Base-by-base conservation (phyloP, 2,329 filamentous ascomycete genomes). In the Sarocladium brachiariae region DNA sequence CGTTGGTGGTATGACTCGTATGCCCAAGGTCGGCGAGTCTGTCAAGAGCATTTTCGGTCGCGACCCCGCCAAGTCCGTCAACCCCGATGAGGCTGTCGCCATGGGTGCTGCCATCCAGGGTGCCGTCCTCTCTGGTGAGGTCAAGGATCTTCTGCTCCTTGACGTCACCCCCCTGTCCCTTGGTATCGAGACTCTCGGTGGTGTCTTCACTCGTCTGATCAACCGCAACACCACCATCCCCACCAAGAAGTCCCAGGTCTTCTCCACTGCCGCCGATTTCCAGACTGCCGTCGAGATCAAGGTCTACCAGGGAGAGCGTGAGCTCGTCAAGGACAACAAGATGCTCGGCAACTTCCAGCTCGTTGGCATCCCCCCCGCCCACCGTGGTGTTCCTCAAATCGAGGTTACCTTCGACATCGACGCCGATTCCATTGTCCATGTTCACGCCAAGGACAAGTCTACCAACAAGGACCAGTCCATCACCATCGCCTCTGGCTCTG, bases 391-490 rank as follows among this genome's bases (percentile, higher is more conserved):
- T 55, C 92, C 92, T 57, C 92, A 97, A 72, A 80, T 97, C 52
- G 92, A 97, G 80, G 92, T 97, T 62, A 96, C 92, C 65, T 97
- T 97, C 74, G 92, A 97, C 73, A 96, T 97, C 69, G 92, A 97
- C 63, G 92, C 92, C 64, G 90, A 97, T 72, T 95, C 90, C 16
- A 96, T 97, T 62, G 90, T 97, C 62, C 91, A 96, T 78, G 92
- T 97, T 57, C 87, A 93, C 71, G 92, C 92, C 71, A 96, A 95
- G 81, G 92, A 97, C 77, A 96, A 97, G 86, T 92, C 90, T 62
- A 97, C 91, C 75, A 89, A 89, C 84, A 97, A 96, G 85, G 92
- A 97, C 69, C 92, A 99, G 80, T 96, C 91, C 56, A 97, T 99
- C 76, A 97, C 92, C 69, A 96, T 99, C 70, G 91, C 92, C 51